Evolutionary conservation across 768 basidiomycete species (phyloP), one percentile per base, ranked within the genome.

Genomic region (Leucocoprinus sp.): DNA sequence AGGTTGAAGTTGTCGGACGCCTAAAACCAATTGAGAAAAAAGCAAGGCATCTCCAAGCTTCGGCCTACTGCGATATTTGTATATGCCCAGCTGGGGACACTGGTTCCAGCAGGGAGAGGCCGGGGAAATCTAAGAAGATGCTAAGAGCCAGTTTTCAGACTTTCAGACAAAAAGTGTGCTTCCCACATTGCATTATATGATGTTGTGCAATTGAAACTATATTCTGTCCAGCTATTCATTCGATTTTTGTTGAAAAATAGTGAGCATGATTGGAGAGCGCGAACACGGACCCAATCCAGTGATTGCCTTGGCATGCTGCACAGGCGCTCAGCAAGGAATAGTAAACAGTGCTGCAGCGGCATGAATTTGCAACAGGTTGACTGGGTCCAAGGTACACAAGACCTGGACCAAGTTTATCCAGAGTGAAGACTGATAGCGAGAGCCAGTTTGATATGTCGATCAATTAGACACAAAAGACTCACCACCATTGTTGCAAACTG

Each of bases 271-370:
- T 4, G 31, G n/a, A 14, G 14, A 31, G 5, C 26, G 26, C 5
- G 11, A 33, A 42, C 18, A 54, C 64, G 24, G 40, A 72, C 71
- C 36, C 33, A 37, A 67, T 22, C 45, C 60, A 65, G 6, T 56
- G 36, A 12, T 57, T 59, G 22, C 49, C 57, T 55, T 79, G 77
- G 52, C 77, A 79, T 8, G 56, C 52, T 3, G 69, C 65, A 52
- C 77, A 79, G n/a, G 74, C 72, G 42, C 67, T 68, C 46, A 74
- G 52, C 52, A 76, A 52, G n/a, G 70, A 69, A 57, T 77, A 79
- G 37, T 70, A 69, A 8, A 78, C 71, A 0, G 74, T 66, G 52
- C 69, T 75, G 57, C 76, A 77, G 50, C 57, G 58, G 55, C 77
- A 78, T n/a, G 50, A n/a, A 42, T 69, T 72, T 12, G 60, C 66